A percentile compares a stretch with the other conserved stretches of the same genome.
Evolutionary conservation across 192 early-diverging fungal species (phyloP).

Genomic region (Coemansia erecta): DNA sequence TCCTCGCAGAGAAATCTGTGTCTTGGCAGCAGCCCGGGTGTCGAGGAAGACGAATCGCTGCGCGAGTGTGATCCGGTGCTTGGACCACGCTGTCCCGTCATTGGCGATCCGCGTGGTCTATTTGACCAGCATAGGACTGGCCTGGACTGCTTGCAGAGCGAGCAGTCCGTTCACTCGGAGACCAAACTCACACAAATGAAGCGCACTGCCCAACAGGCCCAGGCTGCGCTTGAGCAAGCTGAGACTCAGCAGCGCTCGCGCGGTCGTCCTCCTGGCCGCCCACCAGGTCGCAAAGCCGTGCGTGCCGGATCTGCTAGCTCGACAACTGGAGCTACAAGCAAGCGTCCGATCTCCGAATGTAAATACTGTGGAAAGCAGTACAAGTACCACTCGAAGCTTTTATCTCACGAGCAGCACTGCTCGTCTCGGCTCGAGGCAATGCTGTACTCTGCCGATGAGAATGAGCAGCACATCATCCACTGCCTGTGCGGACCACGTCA

Average conservation of each 20-base stretch:
- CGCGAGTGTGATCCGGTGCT: slow-evolving; percentile 37
- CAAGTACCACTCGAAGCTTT: slow-evolving; percentile 60
- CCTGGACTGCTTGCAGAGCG: slow-evolving; percentile 15
- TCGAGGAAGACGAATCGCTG: slow-evolving; percentile 13
- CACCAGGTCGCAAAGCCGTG: slow-evolving; percentile 14
- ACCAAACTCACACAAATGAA: slow-evolving; percentile 18
- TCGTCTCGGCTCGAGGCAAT: slow-evolving; percentile 54
- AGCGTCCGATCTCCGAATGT: slow-evolving; percentile 51
- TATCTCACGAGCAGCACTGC: slow-evolving; percentile 59
- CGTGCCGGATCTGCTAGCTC: not conserved
- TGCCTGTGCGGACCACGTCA: slow-evolving; percentile 49
- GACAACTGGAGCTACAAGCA: slow-evolving; percentile 6
- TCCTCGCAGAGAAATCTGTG: slow-evolving; percentile 32
- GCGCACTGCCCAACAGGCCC: slow-evolving; percentile 21
- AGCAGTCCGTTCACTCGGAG: slow-evolving; percentile 19
- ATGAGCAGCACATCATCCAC: slow-evolving; percentile 54
- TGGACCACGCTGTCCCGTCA: slow-evolving; percentile 47
- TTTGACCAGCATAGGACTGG: slow-evolving; percentile 21
- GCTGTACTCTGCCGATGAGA: slow-evolving; percentile 51
- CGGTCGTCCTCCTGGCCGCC: slow-evolving; percentile 15
- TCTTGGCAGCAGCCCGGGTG: slow-evolving; percentile 20
- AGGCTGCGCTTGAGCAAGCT: slow-evolving; percentile 32
- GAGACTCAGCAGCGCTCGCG: slow-evolving; percentile 23
- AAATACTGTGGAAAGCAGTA: slow-evolving; percentile 64
- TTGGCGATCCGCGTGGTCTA: slow-evolving; percentile 39